These are phyloP conservation scores for Apophysomyces trapeziformis DNA, from an alignment of 371 early-diverging fungal species.

Conservation along the genomic window DNA sequence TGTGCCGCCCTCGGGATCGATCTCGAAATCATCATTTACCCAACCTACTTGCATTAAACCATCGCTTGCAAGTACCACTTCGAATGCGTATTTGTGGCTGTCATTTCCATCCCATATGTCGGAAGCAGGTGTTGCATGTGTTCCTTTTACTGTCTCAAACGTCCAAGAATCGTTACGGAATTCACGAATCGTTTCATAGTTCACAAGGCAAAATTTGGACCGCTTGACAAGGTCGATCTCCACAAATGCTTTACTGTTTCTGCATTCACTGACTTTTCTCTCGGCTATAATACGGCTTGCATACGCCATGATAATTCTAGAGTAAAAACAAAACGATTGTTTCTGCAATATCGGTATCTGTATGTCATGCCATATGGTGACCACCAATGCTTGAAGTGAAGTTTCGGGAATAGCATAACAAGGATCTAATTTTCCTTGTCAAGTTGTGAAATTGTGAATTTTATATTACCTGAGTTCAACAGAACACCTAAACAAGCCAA, in stretches of 20 bases:
- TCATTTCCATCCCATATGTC: background rate
- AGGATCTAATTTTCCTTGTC: constrained; percentile 16
- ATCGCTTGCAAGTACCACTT: constrained; percentile 58
- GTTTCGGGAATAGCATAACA: constrained; percentile 24
- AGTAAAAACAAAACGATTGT: constrained; percentile 37
- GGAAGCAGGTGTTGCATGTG: constrained; percentile 34
- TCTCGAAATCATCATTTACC: constrained; percentile 52
- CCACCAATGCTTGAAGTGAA: constrained; percentile 29
- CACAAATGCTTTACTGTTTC: constrained; percentile 21
- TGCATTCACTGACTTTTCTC: background rate
- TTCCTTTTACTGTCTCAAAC: constrained; percentile 67
- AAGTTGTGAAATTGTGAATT: background rate
- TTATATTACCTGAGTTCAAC: constrained; percentile 26
- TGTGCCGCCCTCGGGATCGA: constrained; percentile 72
- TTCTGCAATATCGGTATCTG: constrained; percentile 19
- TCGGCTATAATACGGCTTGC: constrained; percentile 26
- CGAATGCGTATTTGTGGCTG: constrained; percentile 57
- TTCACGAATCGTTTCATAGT: constrained; percentile 35
- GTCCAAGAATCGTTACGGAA: constrained; percentile 67
- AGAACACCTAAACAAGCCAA: constrained; percentile 43
- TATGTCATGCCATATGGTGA: constrained; percentile 36
- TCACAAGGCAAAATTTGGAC: constrained; percentile 41
- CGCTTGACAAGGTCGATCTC: constrained; percentile 37
- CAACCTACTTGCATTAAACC: constrained; percentile 81
- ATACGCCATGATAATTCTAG: constrained; percentile 37